Conservation (phyloP, 2,329 filamentous ascomycete species). For the Ceratocystis destructans region DNA sequence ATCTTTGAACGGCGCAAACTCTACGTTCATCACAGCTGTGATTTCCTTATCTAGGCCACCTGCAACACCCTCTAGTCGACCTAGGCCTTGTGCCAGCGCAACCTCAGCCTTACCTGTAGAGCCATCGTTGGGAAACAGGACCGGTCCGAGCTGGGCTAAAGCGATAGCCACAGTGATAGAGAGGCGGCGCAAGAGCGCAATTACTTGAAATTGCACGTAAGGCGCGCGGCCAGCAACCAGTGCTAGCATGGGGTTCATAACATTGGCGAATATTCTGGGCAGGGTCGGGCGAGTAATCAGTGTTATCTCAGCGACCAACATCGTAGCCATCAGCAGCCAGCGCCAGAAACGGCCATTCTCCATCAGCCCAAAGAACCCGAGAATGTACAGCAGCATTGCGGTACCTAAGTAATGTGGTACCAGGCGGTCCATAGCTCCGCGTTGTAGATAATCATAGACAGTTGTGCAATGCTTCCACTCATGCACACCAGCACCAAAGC, state of each 20-base stretch:
- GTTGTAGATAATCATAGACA: constrained; percentile 56
- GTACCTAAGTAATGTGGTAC: constrained; percentile 48
- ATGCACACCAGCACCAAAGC: constrained; percentile 63
- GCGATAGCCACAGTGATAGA: constrained; percentile 71
- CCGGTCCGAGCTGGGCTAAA: constrained; percentile 63
- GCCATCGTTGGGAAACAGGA: constrained; percentile 33
- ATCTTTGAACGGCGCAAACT: constrained; percentile 68
- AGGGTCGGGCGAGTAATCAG: constrained; percentile 41
- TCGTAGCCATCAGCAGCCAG: constrained; percentile 42
- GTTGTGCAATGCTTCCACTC: constrained; percentile 53
- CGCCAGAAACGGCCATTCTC: constrained; percentile 53
- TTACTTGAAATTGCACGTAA: constrained; percentile 73
- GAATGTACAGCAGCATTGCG: constrained; percentile 43
- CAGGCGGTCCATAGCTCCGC: constrained; percentile 46
- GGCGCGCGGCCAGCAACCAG: constrained; percentile 37
- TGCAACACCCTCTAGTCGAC: constrained; percentile 49
- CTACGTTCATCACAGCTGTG: constrained; percentile 56
- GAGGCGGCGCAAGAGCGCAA: constrained; percentile 60
- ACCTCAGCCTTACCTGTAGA: constrained; percentile 31
- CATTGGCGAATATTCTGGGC: constrained; percentile 31
- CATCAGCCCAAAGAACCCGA: constrained; percentile 53
- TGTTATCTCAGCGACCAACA: constrained; percentile 45
- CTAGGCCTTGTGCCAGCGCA: constrained; percentile 46
- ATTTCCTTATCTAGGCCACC: constrained; percentile 55
- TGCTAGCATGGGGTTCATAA: constrained; percentile 34